These are phyloP conservation scores for Cucurbita pepo DNA, from an alignment of 306 rosid species.

Conservation along the genomic window DNA sequence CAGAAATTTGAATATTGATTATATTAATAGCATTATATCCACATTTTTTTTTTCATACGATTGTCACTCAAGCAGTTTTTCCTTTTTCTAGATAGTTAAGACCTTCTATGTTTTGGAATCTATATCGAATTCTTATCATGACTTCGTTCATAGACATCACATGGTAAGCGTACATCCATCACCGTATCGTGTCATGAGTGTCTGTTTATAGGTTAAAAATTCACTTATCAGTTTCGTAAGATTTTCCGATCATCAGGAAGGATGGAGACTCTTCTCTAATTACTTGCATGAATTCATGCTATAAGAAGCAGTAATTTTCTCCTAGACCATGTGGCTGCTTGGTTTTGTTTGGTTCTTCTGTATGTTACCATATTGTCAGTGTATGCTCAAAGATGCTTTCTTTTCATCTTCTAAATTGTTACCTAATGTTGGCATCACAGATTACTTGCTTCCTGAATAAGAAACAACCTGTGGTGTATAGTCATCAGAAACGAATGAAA, in stretches of 20 bases:
- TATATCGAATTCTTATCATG: not conserved
- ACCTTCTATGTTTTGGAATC: not conserved
- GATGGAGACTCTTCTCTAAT: too few relatives aligned
- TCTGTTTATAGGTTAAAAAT: not conserved
- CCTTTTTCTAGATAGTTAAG: not conserved
- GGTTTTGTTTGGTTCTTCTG: too few relatives aligned
- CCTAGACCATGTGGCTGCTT: too few relatives aligned
- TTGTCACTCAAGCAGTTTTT: not conserved
- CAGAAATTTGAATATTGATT: not conserved
- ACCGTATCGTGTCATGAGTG: not conserved
- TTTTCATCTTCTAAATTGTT: not conserved
- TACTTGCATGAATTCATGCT: too few relatives aligned
- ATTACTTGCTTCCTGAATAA: constrained; percentile 16
- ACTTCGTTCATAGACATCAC: not conserved
- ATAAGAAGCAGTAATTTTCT: too few relatives aligned
- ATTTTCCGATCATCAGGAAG: too few relatives aligned
- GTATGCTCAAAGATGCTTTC: not conserved
- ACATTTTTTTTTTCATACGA: not conserved
- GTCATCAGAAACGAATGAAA: constrained; percentile 31
- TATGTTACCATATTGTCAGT: too few relatives aligned
- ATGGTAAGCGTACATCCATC: not conserved
- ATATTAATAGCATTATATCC: not conserved
- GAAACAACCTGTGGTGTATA: constrained; percentile 7
- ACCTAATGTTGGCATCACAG: constrained; percentile 1
- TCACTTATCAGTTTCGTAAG: not conserved